Conservation (phyloP, 495 filamentous ascomycete species). For the Friedmanniomyces endolithicus region DNA sequence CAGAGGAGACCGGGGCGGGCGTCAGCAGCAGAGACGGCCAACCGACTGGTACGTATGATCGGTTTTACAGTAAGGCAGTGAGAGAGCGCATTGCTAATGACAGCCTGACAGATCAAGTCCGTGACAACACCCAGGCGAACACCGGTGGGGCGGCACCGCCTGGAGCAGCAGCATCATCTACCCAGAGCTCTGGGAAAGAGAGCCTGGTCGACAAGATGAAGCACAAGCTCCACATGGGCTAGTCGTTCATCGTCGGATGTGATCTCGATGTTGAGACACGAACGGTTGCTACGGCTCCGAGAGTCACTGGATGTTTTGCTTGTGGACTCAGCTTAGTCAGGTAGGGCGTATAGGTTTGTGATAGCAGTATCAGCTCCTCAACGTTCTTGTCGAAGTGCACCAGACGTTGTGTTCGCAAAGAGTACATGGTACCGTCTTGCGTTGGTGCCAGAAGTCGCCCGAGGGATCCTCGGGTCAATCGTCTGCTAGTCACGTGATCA, state of each 20-base stretch:
- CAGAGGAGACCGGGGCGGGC: background rate
- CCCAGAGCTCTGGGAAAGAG: constrained; percentile 1
- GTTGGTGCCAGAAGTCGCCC: no score
- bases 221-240: constrained; percentile 9
- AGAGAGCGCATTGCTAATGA: background rate
- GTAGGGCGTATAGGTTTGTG: no score
- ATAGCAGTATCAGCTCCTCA: no score
- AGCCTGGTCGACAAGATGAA: constrained; percentile 11
- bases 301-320: no score
- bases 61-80: background rate
- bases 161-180: background rate
- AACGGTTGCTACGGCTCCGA: no score
- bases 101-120: background rate
- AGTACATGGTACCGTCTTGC: no score
- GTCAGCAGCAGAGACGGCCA: constrained; percentile 6
- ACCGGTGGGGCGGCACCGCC: background rate
- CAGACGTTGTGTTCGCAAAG: no score
- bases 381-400: no score
- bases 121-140: constrained; percentile 4
- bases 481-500: background rate
- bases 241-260: background rate
- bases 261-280: background rate
- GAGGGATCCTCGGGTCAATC: no score
- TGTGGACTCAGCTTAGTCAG: no score
- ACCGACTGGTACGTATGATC: constrained; percentile 2